phyloP scores from a whole-genome alignment of 176 grass and related monocot species.

The Avena sativa region DNA sequence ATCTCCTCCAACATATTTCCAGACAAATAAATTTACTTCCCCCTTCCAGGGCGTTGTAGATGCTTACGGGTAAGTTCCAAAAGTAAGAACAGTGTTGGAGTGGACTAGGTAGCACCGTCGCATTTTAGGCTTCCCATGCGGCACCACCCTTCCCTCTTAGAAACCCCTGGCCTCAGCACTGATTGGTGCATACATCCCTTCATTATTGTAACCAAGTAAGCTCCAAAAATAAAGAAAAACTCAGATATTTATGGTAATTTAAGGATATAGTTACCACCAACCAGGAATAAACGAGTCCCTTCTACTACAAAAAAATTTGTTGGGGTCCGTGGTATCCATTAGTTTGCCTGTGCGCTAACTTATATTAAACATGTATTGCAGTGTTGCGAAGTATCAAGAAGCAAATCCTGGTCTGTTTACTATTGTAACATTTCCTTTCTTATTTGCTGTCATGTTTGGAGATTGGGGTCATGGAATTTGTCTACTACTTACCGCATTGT shows the following conservation, averaged over 20 bases:
- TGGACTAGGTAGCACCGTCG: neutral
- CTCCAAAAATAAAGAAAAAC: too few relatives aligned
- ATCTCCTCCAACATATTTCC: slow-evolving; percentile 90
- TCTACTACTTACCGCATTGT: slow-evolving; percentile 62
- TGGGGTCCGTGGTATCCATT: neutral
- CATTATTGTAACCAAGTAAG: too few relatives aligned
- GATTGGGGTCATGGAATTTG: slow-evolving; percentile 97
- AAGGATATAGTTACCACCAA: neutral
- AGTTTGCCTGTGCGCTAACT: slow-evolving; percentile 17
- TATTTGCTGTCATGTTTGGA: slow-evolving; percentile 98
- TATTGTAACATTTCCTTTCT: slow-evolving; percentile 93
- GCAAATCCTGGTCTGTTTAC: slow-evolving; percentile 92
- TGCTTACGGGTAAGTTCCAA: slow-evolving; percentile 82
- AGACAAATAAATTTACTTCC: slow-evolving; percentile 83
- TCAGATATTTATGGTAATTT: neutral
- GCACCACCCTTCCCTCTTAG: neutral
- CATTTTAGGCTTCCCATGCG: neutral
- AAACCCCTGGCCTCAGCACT: too few relatives aligned
- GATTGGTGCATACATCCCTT: too few relatives aligned
- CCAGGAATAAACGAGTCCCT: neutral
- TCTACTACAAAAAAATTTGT: neutral
- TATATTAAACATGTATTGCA: slow-evolving; percentile 46
- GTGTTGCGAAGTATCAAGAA: slow-evolving; percentile 90
- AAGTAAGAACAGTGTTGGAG: neutral
- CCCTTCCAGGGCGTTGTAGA: slow-evolving; percentile 96